A percentile compares a stretch with the other conserved stretches of the same genome.
These are phyloP conservation scores for Gynochthodes officinalis DNA, from an alignment of 257 asterid species.

Conservation along the genomic window DNA sequence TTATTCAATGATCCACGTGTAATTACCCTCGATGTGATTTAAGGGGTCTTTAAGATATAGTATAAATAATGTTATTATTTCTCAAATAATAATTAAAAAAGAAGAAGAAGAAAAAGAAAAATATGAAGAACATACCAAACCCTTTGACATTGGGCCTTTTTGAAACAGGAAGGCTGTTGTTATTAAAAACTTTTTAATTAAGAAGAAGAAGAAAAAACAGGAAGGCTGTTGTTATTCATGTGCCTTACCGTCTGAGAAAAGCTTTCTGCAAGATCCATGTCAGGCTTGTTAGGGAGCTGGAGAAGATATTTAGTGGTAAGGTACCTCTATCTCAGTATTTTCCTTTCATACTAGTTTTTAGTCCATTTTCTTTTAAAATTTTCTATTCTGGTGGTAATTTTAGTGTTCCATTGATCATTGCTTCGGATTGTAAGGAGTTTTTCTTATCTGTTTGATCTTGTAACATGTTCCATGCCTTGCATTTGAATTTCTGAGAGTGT, in stretches of 20 bases:
- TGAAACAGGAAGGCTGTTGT: too few relatives aligned
- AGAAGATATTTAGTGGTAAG: constrained; percentile 96
- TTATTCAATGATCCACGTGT: too few relatives aligned
- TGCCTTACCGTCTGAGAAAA: constrained; percentile 75
- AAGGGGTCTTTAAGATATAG: too few relatives aligned
- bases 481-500: background rate
- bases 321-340: constrained; percentile 7
- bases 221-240: constrained; percentile 90
- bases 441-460: background rate
- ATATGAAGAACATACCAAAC: background rate
- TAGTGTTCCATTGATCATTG: too few relatives aligned
- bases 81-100: too few relatives aligned
- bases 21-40: too few relatives aligned
- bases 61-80: too few relatives aligned
- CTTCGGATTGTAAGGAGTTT: background rate
- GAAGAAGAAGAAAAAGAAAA: too few relatives aligned
- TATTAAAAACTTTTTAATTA: too few relatives aligned
- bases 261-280: constrained; percentile 87
- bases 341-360: background rate
- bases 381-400: background rate
- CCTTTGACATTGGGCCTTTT: background rate
- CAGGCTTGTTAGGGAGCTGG: constrained; percentile 85
- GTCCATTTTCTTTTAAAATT: background rate
- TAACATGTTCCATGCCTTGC: background rate
- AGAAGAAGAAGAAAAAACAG: too few relatives aligned